Percentiles rank a stretch among this genome's conserved stretches.
Evolutionary conservation across 441 rosid genomes (phyloP).

Genomic region (Breynia disticha): DNA sequence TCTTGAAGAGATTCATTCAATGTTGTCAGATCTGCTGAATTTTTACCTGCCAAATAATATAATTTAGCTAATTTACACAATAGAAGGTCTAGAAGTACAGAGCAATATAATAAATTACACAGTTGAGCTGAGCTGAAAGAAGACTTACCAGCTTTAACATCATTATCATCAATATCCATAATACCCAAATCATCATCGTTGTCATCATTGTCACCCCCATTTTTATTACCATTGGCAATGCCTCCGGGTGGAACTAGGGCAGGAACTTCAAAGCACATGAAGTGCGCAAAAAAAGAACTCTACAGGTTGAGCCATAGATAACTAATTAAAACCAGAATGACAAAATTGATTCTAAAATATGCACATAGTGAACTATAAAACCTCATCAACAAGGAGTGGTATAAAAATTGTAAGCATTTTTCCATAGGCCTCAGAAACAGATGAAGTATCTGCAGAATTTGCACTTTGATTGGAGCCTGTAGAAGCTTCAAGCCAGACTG

Average conservation of each 20-base stretch:
- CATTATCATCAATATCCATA: conserved; percentile 92
- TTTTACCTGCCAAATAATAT: conserved; percentile 45
- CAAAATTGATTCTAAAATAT: conserved; percentile 1
- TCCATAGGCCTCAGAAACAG: conserved; percentile 95
- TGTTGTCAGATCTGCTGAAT: conserved; percentile 17
- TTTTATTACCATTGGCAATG: conserved; percentile 51
- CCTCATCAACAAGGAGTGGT: conserved; percentile 99
- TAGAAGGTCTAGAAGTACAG: conserved; percentile 11
- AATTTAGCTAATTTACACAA: conserved; percentile 7
- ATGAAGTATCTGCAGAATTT: conserved; percentile 68
- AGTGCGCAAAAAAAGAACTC: conserved; percentile 99
- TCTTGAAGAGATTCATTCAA: conserved; percentile 94
- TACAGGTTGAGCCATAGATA: conserved; percentile 32
- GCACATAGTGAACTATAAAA: conserved; percentile 20
- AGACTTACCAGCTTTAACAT: conserved; percentile 55
- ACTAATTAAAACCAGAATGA: conserved; percentile 1
- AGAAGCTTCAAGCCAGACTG: conserved; percentile 94
- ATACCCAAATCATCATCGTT: conserved; percentile 80
- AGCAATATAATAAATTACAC: conserved; percentile 9
- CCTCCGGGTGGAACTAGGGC: conserved; percentile 92
- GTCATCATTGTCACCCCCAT: conserved; percentile 46
- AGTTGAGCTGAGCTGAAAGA: conserved; percentile 11
- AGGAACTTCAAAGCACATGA: conserved; percentile 99
- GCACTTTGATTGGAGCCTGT: conserved; percentile 72
- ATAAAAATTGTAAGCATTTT: conserved; percentile 98